Evolutionary conservation across 305 asterid species (phyloP), one percentile per base, ranked within the genome.

Genomic region (Ilex paraguariensis): DNA sequence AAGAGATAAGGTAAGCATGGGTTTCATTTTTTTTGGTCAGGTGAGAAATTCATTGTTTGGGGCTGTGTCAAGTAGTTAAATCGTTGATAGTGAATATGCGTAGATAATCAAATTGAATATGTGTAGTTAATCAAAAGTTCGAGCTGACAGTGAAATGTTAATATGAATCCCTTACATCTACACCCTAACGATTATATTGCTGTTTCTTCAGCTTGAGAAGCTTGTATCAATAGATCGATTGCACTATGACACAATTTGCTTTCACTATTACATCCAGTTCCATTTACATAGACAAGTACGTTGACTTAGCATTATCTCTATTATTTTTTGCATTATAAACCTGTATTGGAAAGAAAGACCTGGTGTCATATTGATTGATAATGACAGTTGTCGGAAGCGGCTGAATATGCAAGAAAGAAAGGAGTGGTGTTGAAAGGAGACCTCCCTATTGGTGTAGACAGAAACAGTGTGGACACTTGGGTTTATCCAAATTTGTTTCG

Each of bases 391-490:
- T 86, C 85, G 10, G 99, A 90, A 93, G 95, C 99, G 65, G 85
- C 97, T 1, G 91, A 84, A 53, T 93, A 93, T 75, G 99, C 99
- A 33, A 82, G 89, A 73, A 74, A 75, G 73, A 86, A 80, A 60
- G 96, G 95, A 62, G 87, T 93, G 17, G 81, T 93, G 57, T 74
- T 93, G 66, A 93, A 93, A 86, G 99, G 99, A 48, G 99, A 93
- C 75, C 90, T 93, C 69, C 99, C 99, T 6, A 93, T 93, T 28
- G 99, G 99, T 55, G 99, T 93, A 62, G 97, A 90, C 64, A 85
- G 91, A 64, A 87, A 90, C 69, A 93, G 99, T 58, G 97, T 93
- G 64, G 99, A 93, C 77, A 93, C 99, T 48, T 93, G 99, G 99
- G 99, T 93, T 56, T 76, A 87, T 66, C 99, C 97, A 17, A 86